These are phyloP conservation scores for Xylaria acuta DNA, from an alignment of 495 filamentous ascomycete species.

Conservation along the genomic window DNA sequence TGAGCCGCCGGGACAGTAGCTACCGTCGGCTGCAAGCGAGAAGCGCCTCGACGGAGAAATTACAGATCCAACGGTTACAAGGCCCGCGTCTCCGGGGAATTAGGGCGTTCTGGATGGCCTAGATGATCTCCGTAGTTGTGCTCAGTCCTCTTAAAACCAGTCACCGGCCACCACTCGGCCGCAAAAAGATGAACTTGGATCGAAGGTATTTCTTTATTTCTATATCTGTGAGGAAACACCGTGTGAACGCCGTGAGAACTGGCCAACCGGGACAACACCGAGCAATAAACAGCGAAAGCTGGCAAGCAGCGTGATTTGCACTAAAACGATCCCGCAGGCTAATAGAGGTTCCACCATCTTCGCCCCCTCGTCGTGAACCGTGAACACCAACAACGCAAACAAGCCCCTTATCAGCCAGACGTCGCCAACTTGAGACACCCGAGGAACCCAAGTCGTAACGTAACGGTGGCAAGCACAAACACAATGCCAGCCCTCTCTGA, in stretches of 20 bases:
- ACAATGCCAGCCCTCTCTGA: conserved; percentile 12
- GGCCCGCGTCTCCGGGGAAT: conserved; percentile 27
- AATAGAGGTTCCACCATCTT: conserved; percentile 19
- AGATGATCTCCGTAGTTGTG: not conserved
- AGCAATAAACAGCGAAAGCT: not conserved
- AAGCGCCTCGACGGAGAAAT: conserved; percentile 20
- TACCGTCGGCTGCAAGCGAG: conserved; percentile 21
- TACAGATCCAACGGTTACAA: conserved; percentile 21
- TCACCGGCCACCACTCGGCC: not conserved
- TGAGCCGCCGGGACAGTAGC: conserved; percentile 27
- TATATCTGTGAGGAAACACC: not conserved
- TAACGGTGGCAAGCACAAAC: not conserved
- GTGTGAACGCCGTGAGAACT: conserved; percentile 1
- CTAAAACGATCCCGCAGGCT: conserved; percentile 12
- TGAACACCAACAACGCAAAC: not conserved
- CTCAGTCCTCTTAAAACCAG: conserved; percentile 2
- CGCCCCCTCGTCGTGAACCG: conserved; percentile 10
- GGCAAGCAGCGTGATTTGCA: not conserved
- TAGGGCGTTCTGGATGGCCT: not conserved
- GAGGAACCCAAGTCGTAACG: conserved; percentile 4
- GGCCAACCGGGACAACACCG: not conserved
- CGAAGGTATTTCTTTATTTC: not conserved
- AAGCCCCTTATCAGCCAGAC: not conserved
- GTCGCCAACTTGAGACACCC: not conserved
- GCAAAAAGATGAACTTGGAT: not conserved